Evolutionary conservation across 495 filamentous ascomycete genomes (phyloP).

Genomic region (Penicillium lagena): DNA sequence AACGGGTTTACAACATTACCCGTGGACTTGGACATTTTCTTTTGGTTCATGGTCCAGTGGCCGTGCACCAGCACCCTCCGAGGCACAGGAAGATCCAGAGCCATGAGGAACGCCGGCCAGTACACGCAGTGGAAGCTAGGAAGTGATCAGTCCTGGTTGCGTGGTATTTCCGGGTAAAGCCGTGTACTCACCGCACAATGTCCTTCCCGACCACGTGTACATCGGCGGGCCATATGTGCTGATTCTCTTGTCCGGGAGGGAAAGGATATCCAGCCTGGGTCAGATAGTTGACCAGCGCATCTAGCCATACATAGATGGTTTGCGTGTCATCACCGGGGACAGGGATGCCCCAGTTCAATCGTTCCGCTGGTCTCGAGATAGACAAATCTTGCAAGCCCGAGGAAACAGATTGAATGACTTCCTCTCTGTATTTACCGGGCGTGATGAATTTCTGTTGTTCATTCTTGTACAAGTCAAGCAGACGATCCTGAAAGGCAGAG

Average conservation of each 20-base stretch:
- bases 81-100: slow-evolving; percentile 76
- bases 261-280: slow-evolving; percentile 80
- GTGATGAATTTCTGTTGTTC: slow-evolving; percentile 62
- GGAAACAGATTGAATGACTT: slow-evolving; percentile 62
- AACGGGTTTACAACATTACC: slow-evolving; percentile 96
- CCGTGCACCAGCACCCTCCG: slow-evolving; percentile 79
- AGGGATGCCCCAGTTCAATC: slow-evolving; percentile 83
- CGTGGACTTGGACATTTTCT: slow-evolving; percentile 93
- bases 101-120: slow-evolving; percentile 95
- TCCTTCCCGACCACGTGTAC: slow-evolving; percentile 94
- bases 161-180: neutral
- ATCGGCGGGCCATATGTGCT: slow-evolving; percentile 81
- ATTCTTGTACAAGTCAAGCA: slow-evolving; percentile 71
- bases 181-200: slow-evolving; percentile 59
- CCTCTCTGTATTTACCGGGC: slow-evolving; percentile 57
- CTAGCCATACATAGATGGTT: slow-evolving; percentile 97
- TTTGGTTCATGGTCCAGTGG: slow-evolving; percentile 85
- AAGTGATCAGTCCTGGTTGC: slow-evolving; percentile 8
- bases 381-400: slow-evolving; percentile 77
- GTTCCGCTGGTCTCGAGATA: slow-evolving; percentile 72
- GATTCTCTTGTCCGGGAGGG: slow-evolving; percentile 57
- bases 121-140: slow-evolving; percentile 85
- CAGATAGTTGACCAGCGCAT: slow-evolving; percentile 90
- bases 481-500: slow-evolving; percentile 65
- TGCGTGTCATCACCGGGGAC: slow-evolving; percentile 80